Evolutionary conservation across 805 yeast species (phyloP), one percentile per base, ranked within the genome.

Genomic region (Cyberlindnera petersonii): DNA sequence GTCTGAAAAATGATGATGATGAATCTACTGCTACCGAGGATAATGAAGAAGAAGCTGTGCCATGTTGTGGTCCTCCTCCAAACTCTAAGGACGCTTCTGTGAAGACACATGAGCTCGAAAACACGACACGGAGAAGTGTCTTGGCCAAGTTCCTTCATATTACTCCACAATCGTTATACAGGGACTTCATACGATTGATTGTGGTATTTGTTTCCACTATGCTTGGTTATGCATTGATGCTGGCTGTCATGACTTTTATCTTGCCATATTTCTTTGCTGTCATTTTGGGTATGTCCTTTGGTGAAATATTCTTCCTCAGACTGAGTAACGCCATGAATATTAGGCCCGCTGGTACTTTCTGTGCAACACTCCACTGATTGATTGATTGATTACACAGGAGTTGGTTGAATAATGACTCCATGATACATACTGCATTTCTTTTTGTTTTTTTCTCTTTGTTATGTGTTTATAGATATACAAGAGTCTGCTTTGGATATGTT

Each of bases 171-270:
- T 69, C 68, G 24, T 16, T 71, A 6, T 51, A 63, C 26, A 66
- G 79, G 56, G 87, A 84, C 60, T 32, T 71, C 4, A 65, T 81
- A 6, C 66, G 91, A 50, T 60, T 80, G 14, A 24, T 71, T 0
- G 47, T 84, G 18, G 71, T 79, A 9, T 78, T 84, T 46, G 56
- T 76, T 14, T 74, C 84, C 3, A 82, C 84, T 16, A 66, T 82
- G 69, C 55, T 84, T 34, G 80, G 83, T 10, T 84, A 79, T 55
- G 81, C 81, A 24, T 61, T 84, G 51, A 84, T 84, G 94, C 69
- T 84, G 63, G 88, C 79, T 13, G 82, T 83, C 6, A 84, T 84
- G 94, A 68, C 82, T 28, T 83, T 68, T 55, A 72, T 82, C 8
- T 49, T 82, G 32, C 61, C 77, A 0, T 84, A 84, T 49, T 80